Evolutionary conservation across 805 yeast species (phyloP).

Genomic region (Hanseniaspora mollemarum): DNA sequence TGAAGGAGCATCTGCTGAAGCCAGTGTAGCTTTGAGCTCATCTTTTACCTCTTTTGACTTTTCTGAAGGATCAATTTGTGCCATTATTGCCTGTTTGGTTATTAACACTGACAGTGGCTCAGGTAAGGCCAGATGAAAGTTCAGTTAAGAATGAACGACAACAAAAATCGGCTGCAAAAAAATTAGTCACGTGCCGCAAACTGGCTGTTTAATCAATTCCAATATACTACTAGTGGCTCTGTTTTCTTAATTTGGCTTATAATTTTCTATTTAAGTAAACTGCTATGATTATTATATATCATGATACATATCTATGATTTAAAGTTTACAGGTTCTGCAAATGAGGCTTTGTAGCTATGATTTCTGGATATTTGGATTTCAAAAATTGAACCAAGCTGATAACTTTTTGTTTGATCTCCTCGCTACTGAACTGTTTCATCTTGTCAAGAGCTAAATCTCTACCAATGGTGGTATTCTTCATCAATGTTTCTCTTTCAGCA

Average conservation of each 20-base stretch:
- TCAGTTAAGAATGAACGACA: no score
- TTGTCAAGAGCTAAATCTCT: conserved; percentile 73
- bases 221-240: no score
- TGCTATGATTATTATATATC: background rate
- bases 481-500: conserved; percentile 56
- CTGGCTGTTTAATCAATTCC: no score
- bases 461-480: conserved; percentile 66
- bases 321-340: conserved; percentile 11
- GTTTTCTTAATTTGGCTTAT: no score
- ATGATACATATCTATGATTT: background rate
- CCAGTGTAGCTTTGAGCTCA: background rate
- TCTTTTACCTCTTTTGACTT: background rate
- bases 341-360: conserved; percentile 25
- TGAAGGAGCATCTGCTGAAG: background rate
- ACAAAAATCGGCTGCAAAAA: no score
- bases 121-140: no score
- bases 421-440: conserved; percentile 65
- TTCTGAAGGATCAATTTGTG: background rate
- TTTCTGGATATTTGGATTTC: conserved; percentile 43
- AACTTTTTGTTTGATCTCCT: conserved; percentile 53
- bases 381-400: conserved; percentile 61
- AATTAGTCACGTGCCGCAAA: background rate
- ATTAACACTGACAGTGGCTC: no score
- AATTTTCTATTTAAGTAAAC: background rate
- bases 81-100: no score